Percentiles rank a stretch among this genome's conserved stretches.
Conservation (phyloP, 768 basidiomycete species). For the Glaciozyma martinii region DNA sequence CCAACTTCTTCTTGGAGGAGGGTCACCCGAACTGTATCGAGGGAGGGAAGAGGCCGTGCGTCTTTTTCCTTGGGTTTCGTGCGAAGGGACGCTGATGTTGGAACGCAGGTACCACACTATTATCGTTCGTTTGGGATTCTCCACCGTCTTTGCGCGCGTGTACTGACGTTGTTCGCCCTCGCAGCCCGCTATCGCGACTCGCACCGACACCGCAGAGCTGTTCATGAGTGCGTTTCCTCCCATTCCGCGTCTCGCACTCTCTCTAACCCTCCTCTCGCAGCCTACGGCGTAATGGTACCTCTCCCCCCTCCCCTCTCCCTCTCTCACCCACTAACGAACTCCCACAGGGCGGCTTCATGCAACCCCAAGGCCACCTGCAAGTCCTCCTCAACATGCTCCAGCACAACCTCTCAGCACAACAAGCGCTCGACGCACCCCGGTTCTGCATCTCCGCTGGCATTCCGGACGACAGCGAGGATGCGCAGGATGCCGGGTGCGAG, state of each 20-base stretch:
- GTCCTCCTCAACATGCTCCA: conserved; percentile 53
- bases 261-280: background rate
- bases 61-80: too few species aligned
- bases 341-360: conserved; percentile 31
- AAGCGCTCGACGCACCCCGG: conserved; percentile 84
- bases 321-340: too few species aligned
- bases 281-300: conserved; percentile 1
- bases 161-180: background rate
- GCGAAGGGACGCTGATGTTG: too few species aligned
- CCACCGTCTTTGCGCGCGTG: conserved; percentile 34
- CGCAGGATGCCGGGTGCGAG: conserved; percentile 47
- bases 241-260: background rate
- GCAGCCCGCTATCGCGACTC: background rate
- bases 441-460: conserved; percentile 88
- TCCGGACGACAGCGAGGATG: conserved; percentile 40
- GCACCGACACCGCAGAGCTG: conserved; percentile 47
- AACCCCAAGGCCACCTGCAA: conserved; percentile 90
- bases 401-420: conserved; percentile 75
- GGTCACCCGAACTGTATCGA: conserved; percentile 77
- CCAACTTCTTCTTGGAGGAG: conserved; percentile 67
- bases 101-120: conserved; percentile 33
- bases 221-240: conserved; percentile 51
- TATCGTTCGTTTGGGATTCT: conserved; percentile 67
- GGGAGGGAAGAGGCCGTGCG: conserved; percentile 37
- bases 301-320: background rate